Base-by-base conservation (phyloP, 139 green algal genomes). In the Eudorina sp. region DNA sequence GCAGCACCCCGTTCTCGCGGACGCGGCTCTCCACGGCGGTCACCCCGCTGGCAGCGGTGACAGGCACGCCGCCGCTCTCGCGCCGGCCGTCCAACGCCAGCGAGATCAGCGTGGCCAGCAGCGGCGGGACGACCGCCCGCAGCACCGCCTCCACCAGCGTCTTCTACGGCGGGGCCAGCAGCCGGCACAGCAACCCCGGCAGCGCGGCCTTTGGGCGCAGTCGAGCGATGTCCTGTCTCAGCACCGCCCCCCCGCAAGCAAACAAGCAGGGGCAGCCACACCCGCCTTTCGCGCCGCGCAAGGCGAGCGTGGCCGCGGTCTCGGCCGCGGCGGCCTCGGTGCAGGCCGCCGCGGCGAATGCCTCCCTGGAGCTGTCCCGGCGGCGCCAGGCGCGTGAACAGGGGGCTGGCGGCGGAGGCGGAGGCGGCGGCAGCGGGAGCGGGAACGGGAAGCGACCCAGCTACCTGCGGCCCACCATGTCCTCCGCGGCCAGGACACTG, bases 391-490 rank as follows among this genome's bases (percentile, higher is more conserved):
- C 34, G 36, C 36, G 68, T 3, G 36, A 76, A 38, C 3, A n/a
- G 68, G 68, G 36, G 62, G 34, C 68, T 21, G 68, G 36, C 36
- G 9, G 70, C 41, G 43, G 5, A 6, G 25, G 41, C 23, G 41
- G n/a, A 5, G 23, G 41, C 25, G 21, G 41, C 70, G 25, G 3
- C 68, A 36, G 4, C n/a, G n/a, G n/a, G n/a, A n/a, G n/a, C n/a
- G n/a, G n/a, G n/a, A n/a, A n/a, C n/a, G n/a, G n/a, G n/a, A n/a
- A n/a, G 38, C 16, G 58, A 7, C 70, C 70, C 21, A 36, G 70
- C 41, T 79, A 79, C 70, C 70, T 79, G 70, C 70, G 70, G 5
- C 70, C 70, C 41, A 79, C 70, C 21, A 23, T 38, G 4, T 25
- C 70, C 41, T 79, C 70, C 23, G 18, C 41, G 3, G 70, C 70